phyloP scores from a whole-genome alignment of 768 basidiomycete species.

The Pleurotus tuber-regium region DNA sequence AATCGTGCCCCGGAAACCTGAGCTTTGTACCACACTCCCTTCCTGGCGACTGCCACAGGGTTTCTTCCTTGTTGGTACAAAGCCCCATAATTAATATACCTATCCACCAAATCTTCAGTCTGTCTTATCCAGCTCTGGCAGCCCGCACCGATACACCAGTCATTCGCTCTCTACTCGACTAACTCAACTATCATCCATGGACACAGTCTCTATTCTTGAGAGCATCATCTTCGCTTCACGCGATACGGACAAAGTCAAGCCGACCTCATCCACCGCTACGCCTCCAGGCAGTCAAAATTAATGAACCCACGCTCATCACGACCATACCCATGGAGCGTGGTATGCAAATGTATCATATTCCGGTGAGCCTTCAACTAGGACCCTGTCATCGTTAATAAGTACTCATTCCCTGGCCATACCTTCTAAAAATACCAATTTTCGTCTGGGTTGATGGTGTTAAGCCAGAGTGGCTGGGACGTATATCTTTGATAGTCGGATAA shows the following conservation, averaged over 20 bases:
- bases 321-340: background rate
- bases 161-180: background rate
- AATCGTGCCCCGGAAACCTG: background rate
- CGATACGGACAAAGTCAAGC: background rate
- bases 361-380: background rate
- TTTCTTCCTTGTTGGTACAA: too few species aligned
- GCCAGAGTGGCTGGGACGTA: too few species aligned
- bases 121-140: background rate
- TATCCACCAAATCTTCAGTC: background rate
- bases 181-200: background rate
- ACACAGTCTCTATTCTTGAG: background rate
- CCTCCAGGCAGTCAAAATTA: background rate
- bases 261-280: background rate
- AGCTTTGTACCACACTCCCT: background rate
- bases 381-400: too few species aligned
- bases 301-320: background rate
- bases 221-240: slow-evolving; percentile 7
- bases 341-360: too few species aligned
- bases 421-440: too few species aligned
- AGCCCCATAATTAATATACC: background rate
- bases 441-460: too few species aligned
- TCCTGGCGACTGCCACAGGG: too few species aligned
- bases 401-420: too few species aligned
- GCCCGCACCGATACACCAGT: background rate
- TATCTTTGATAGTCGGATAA: too few species aligned